A percentile compares a stretch with the other conserved stretches of the same genome.
Conservation (phyloP, 345 rosid species). For the Brassica carinata region DNA sequence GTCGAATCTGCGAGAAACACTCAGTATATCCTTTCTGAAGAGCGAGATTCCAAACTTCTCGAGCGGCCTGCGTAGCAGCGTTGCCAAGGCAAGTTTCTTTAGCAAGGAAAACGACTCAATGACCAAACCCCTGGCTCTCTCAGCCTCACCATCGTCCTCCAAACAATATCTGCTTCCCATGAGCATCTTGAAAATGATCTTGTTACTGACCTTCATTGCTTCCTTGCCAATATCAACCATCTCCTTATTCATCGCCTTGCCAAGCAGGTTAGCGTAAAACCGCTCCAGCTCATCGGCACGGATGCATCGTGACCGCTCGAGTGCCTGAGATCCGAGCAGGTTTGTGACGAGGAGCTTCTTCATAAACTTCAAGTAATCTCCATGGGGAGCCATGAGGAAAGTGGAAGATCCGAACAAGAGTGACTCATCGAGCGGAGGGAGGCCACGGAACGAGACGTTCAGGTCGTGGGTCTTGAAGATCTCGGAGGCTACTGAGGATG, state of each 20-base stretch:
- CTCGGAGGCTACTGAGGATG: slow-evolving; percentile 27
- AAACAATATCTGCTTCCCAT: slow-evolving; percentile 32
- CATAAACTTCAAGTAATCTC: slow-evolving; percentile 37
- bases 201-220: slow-evolving; percentile 1
- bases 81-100: neutral
- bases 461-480: slow-evolving; percentile 21
- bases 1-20: neutral
- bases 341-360: slow-evolving; percentile 32
- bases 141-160: neutral
- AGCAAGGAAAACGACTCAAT: neutral
- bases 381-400: neutral
- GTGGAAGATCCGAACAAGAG: slow-evolving; percentile 17
- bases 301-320: slow-evolving; percentile 13
- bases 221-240: slow-evolving; percentile 16
- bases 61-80: neutral
- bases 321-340: slow-evolving; percentile 27
- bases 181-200: slow-evolving; percentile 41
- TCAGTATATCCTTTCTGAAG: neutral
- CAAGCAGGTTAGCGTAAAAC: neutral
- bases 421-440: neutral
- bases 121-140: neutral
- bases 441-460: slow-evolving; percentile 7
- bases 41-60: neutral
- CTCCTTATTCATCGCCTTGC: slow-evolving; percentile 22
- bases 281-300: slow-evolving; percentile 19